Percentiles rank a stretch among this genome's conserved stretches.
Conservation (phyloP, 2,329 filamentous ascomycete species). For the Neofusicoccum sp. region DNA sequence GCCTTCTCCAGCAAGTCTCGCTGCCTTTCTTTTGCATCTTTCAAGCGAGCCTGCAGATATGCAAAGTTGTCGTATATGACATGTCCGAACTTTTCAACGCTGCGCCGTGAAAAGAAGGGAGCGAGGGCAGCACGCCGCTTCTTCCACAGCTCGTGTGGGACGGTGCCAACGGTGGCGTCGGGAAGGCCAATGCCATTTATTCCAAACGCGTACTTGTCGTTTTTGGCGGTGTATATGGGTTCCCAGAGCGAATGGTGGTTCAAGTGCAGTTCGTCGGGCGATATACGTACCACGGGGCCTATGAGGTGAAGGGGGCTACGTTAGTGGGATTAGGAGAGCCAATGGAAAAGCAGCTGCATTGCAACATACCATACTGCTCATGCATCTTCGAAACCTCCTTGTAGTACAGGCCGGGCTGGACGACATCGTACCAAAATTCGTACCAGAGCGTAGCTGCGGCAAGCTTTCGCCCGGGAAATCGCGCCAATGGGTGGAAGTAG, state of each 20-base stretch:
- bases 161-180: constrained; percentile 28
- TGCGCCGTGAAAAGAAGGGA: constrained; percentile 38
- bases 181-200: constrained; percentile 32
- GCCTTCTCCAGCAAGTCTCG: background rate
- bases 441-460: constrained; percentile 26
- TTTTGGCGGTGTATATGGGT: constrained; percentile 31
- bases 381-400: constrained; percentile 24
- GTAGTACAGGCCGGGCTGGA: constrained; percentile 17
- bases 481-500: background rate
- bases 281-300: constrained; percentile 31
- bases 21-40: background rate
- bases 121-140: constrained; percentile 34
- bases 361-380: constrained; percentile 24
- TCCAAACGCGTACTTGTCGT: constrained; percentile 28
- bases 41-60: background rate
- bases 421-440: constrained; percentile 27
- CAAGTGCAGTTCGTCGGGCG: constrained; percentile 27
- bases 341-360: background rate
- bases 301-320: background rate
- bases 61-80: constrained; percentile 8
- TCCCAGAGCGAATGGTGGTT: constrained; percentile 24
- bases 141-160: constrained; percentile 35
- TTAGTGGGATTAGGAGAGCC: background rate
- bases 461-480: constrained; percentile 24
- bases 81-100: constrained; percentile 22